Conservation (phyloP, 176 grass and related monocot genomes). For the Eleusine indica region DNA sequence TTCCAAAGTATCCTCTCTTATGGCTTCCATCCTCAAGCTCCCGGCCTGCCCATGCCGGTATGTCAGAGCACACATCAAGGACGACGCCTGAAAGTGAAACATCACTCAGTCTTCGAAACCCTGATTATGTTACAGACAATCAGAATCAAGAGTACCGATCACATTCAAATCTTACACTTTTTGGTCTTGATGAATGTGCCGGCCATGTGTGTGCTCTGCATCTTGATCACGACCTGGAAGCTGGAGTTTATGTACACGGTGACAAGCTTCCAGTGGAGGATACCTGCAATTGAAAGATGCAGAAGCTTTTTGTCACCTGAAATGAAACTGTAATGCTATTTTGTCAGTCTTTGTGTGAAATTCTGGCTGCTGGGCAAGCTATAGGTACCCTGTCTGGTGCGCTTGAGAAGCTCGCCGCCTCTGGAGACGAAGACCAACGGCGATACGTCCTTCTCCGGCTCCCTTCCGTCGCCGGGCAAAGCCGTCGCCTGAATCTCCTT, state of each 20-base stretch:
- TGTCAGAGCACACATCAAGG: slow-evolving; percentile 61
- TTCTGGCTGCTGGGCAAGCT: too few species aligned
- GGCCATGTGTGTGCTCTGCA: slow-evolving; percentile 91
- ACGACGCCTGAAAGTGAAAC: slow-evolving; percentile 58
- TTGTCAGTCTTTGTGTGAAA: too few species aligned
- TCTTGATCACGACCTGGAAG: slow-evolving; percentile 78
- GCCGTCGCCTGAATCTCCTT: slow-evolving; percentile 75
- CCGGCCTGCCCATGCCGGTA: slow-evolving; percentile 81
- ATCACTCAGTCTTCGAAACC: neutral
- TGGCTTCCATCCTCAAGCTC: slow-evolving; percentile 64
- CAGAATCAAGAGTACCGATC: neutral
- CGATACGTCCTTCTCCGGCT: slow-evolving; percentile 57
- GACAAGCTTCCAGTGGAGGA: slow-evolving; percentile 95
- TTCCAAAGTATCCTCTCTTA: slow-evolving; percentile 76
- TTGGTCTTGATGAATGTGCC: slow-evolving; percentile 92
- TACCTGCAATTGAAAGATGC: slow-evolving; percentile 42
- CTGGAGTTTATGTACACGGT: slow-evolving; percentile 65
- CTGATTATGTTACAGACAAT: neutral
- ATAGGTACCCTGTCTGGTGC: slow-evolving; percentile 71
- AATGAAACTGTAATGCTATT: neutral
- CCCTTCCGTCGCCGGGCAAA: slow-evolving; percentile 49
- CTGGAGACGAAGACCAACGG: slow-evolving; percentile 75
- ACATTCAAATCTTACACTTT: slow-evolving; percentile 57
- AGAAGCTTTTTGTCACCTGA: neutral
- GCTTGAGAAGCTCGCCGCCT: slow-evolving; percentile 88